Conservation (phyloP, 2,329 filamentous ascomycete genomes). For the Fusarium penzigii region DNA sequence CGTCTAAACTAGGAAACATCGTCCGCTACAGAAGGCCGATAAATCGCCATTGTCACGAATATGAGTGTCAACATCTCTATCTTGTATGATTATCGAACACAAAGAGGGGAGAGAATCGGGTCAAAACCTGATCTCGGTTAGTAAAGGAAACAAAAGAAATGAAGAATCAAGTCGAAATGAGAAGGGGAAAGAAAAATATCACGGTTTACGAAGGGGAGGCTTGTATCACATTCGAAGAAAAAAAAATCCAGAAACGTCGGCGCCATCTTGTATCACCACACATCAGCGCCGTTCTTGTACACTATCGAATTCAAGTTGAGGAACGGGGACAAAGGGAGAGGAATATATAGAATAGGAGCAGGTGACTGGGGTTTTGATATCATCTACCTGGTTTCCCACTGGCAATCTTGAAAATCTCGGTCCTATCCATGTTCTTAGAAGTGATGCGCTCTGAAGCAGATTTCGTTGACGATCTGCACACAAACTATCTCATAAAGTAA, state of each 20-base stretch:
- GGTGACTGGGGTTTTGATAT: slow-evolving; percentile 1
- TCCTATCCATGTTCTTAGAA: background rate
- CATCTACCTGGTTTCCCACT: background rate
- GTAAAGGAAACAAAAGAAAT: no score
- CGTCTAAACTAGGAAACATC: background rate
- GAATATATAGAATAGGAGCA: slow-evolving; percentile 11
- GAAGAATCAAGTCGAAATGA: no score
- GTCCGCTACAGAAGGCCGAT: no score
- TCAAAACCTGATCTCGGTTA: no score
- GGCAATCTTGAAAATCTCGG: background rate
- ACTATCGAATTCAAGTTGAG: slow-evolving; percentile 9
- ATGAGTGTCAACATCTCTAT: background rate
- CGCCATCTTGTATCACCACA: slow-evolving; percentile 19
- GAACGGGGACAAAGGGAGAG: background rate
- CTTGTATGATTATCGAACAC: background rate
- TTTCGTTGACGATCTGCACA: no score
- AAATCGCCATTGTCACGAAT: background rate
- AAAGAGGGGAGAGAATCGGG: no score
- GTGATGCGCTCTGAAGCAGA: no score
- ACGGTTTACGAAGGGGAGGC: slow-evolving; percentile 2
- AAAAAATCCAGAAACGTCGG: slow-evolving; percentile 11
- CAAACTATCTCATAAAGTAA: no score
- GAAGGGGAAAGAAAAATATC: background rate
- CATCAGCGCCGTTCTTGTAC: slow-evolving; percentile 22
- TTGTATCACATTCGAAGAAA: slow-evolving; percentile 3